phyloP scores from a whole-genome alignment of 2,329 filamentous ascomycete genomes.

The Elsinoe perseae region DNA sequence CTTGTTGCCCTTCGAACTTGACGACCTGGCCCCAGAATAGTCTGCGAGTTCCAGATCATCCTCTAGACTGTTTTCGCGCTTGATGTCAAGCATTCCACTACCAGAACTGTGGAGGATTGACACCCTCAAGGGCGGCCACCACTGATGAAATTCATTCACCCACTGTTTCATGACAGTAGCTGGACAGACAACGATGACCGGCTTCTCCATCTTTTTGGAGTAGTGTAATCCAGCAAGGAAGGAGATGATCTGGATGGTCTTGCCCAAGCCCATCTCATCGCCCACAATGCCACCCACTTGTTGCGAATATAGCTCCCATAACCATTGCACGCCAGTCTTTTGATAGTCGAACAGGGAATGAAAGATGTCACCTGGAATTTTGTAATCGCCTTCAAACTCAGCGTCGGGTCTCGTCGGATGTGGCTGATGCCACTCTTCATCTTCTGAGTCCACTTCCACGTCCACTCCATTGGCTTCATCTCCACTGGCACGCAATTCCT shows the following conservation, averaged over 20 bases:
- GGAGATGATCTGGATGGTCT: conserved; percentile 74
- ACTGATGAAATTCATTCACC: conserved; percentile 96
- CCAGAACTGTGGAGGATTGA: conserved; percentile 93
- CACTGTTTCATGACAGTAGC: conserved; percentile 94
- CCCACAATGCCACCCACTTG: conserved; percentile 89
- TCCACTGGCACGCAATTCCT: conserved; percentile 17
- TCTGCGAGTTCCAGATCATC: conserved; percentile 52
- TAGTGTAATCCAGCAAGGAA: conserved; percentile 89
- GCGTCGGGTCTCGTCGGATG: conserved; percentile 77
- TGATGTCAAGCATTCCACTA: conserved; percentile 86
- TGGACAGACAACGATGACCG: conserved; percentile 84
- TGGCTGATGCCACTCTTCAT: conserved; percentile 71
- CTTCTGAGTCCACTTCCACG: conserved; percentile 31
- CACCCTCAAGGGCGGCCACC: conserved; percentile 98
- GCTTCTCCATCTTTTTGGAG: conserved; percentile 74
- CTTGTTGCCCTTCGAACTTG: conserved; percentile 51
- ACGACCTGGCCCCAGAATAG: conserved; percentile 21
- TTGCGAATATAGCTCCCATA: conserved; percentile 84
- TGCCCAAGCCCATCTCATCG: conserved; percentile 98
- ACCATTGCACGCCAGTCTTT: conserved; percentile 93
- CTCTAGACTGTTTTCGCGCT: conserved; percentile 54
- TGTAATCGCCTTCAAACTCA: conserved; percentile 64
- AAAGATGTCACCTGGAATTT: conserved; percentile 84
- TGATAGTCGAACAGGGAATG: conserved; percentile 93
- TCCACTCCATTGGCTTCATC: conserved; percentile 26